Percentiles rank a stretch among this genome's conserved stretches.
Evolutionary conservation across 2,329 filamentous ascomycete species (phyloP).

Genomic region (Tolypocladium inflatum): DNA sequence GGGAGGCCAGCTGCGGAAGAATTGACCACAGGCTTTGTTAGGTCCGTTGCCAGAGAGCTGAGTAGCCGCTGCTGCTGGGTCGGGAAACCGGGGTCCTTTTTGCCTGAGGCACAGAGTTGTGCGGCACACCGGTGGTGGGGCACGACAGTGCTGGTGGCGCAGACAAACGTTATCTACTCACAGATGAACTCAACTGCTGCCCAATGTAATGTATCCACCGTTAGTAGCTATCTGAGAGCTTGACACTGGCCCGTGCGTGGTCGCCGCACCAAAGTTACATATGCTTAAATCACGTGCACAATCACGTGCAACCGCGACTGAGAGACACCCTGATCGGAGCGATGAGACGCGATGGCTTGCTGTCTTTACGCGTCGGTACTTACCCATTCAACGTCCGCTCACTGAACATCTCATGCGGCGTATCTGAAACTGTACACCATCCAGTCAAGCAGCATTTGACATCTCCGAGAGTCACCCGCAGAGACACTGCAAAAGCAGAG

Average conservation of each 20-base stretch:
- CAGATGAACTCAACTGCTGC: not conserved
- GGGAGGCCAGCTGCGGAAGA: constrained; percentile 7
- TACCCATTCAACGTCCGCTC: not conserved
- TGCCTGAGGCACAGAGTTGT: constrained; percentile 8
- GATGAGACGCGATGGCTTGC: not conserved
- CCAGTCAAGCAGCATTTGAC: not conserved
- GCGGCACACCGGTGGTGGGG: not conserved
- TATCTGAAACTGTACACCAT: not conserved
- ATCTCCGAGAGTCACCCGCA: too few species aligned
- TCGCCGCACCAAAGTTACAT: not conserved
- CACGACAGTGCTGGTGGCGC: not conserved
- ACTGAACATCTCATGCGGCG: not conserved
- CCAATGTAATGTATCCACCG: not conserved
- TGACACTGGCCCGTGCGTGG: not conserved
- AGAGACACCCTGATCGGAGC: not conserved
- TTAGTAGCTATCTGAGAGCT: not conserved
- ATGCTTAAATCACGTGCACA: constrained; percentile 7
- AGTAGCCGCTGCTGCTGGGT: constrained; percentile 5
- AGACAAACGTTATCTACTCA: not conserved
- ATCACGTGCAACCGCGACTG: constrained; percentile 16
- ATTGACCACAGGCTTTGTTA: constrained; percentile 4
- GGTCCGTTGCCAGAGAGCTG: constrained; percentile 11
- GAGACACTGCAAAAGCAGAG: not conserved
- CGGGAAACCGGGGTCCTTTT: constrained; percentile 1
- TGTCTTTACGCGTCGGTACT: not conserved